These are phyloP conservation scores for Coniochaeta prunicola DNA, from an alignment of 2,329 filamentous ascomycete species.

Conservation along the genomic window DNA sequence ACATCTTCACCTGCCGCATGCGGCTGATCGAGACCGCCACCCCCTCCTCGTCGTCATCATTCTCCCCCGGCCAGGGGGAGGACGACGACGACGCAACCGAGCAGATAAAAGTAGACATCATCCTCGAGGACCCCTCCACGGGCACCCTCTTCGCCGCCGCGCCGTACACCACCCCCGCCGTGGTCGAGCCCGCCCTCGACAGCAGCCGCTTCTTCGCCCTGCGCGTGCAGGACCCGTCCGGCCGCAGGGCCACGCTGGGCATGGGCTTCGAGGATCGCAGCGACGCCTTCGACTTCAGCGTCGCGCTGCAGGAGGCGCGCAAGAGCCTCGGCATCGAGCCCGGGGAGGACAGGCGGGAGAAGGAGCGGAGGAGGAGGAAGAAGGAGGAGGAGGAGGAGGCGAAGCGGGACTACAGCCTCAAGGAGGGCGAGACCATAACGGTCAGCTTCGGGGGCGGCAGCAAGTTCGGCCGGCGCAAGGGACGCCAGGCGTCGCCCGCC, in stretches of 20 bases:
- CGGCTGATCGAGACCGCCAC: conserved; percentile 71
- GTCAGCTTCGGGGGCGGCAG: conserved; percentile 62
- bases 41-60: conserved; percentile 24
- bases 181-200: conserved; percentile 73
- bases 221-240: conserved; percentile 66
- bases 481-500: conserved; percentile 12
- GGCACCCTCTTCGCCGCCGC: conserved; percentile 78
- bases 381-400: conserved; percentile 53
- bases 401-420: conserved; percentile 74
- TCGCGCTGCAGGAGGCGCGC: conserved; percentile 71
- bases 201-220: conserved; percentile 80
- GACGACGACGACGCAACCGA: conserved; percentile 32
- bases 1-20: conserved; percentile 80
- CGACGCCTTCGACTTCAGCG: conserved; percentile 80
- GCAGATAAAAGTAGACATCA: conserved; percentile 63
- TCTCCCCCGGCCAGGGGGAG: no score
- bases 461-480: conserved; percentile 41
- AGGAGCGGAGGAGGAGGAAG: conserved; percentile 29
- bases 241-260: conserved; percentile 71
- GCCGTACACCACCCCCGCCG: conserved; percentile 59
- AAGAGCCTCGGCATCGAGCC: conserved; percentile 53
- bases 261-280: conserved; percentile 82
- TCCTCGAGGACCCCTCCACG: conserved; percentile 67
- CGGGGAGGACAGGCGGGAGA: conserved; percentile 31
- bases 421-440: conserved; percentile 84